Evolutionary conservation across 345 rosid genomes (phyloP).

Genomic region (Aquilaria sinensis): DNA sequence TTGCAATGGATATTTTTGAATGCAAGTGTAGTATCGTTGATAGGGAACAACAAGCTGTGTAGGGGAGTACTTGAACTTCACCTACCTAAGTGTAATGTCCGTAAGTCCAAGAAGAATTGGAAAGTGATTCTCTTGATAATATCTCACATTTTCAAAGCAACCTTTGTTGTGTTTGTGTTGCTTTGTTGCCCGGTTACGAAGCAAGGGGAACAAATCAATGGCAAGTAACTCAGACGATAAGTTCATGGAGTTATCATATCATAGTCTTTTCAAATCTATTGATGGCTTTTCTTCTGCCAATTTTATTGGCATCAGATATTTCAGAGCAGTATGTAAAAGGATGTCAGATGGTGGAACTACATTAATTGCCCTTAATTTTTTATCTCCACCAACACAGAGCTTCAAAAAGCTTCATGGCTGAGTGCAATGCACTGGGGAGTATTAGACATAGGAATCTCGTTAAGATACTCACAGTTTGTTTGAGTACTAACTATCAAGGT

Average conservation of each 20-base stretch:
- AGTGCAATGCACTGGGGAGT: conserved; percentile 33
- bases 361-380: conserved; percentile 29
- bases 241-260: no score
- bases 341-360: neutral
- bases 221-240: no score
- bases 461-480: conserved; percentile 41
- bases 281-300: conserved; percentile 16
- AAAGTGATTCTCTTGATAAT: no score
- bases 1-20: conserved; percentile 8
- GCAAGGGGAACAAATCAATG: no score
- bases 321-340: conserved; percentile 23
- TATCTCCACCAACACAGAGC: conserved; percentile 33
- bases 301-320: conserved; percentile 20
- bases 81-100: no score
- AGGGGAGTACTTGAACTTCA: no score
- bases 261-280: no score
- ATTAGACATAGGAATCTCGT: conserved; percentile 14
- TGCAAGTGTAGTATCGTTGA: no score
- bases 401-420: conserved; percentile 34
- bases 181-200: neutral
- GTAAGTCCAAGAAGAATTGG: no score
- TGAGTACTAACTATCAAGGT: conserved; percentile 35
- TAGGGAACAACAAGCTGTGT: no score
- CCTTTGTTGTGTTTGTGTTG: no score
- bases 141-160: no score